phyloP scores from a whole-genome alignment of 2,329 filamentous ascomycete genomes.

The Colletotrichum neosansevieriae region DNA sequence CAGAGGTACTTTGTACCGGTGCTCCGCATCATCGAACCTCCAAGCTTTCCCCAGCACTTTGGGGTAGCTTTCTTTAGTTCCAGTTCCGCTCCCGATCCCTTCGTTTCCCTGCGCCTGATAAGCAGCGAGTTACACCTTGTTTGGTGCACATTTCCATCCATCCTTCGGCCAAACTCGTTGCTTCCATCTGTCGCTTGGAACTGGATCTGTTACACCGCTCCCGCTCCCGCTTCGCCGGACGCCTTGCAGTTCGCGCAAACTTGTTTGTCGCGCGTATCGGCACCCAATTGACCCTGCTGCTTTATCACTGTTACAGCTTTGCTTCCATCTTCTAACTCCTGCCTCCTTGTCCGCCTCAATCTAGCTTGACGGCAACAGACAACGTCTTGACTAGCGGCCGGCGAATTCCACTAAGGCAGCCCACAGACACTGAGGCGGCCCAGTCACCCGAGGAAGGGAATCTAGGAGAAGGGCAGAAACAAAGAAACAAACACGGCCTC shows the following conservation, averaged over 20 bases:
- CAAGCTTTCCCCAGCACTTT: conserved; percentile 36
- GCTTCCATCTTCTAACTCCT: conserved; percentile 6
- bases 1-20: conserved; percentile 26
- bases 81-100: conserved; percentile 14
- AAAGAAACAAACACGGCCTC: conserved; percentile 40
- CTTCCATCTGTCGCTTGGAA: conserved; percentile 33
- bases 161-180: conserved; percentile 35
- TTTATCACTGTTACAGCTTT: conserved; percentile 2
- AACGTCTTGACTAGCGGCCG: conserved; percentile 18
- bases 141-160: background rate
- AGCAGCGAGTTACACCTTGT: background rate
- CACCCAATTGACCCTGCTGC: conserved; percentile 5
- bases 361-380: background rate
- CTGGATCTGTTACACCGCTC: conserved; percentile 32
- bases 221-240: background rate
- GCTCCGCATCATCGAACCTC: conserved; percentile 30
- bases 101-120: conserved; percentile 1
- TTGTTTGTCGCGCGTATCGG: background rate
- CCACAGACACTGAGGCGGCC: conserved; percentile 30
- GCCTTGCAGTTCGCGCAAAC: too few relatives aligned
- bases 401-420: conserved; percentile 28
- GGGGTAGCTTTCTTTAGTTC: conserved; percentile 25
- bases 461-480: conserved; percentile 16
- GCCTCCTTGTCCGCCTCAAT: background rate
- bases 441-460: background rate